Conservation (phyloP, 2,329 filamentous ascomycete species). For the Escovopsis sp. region DNA sequence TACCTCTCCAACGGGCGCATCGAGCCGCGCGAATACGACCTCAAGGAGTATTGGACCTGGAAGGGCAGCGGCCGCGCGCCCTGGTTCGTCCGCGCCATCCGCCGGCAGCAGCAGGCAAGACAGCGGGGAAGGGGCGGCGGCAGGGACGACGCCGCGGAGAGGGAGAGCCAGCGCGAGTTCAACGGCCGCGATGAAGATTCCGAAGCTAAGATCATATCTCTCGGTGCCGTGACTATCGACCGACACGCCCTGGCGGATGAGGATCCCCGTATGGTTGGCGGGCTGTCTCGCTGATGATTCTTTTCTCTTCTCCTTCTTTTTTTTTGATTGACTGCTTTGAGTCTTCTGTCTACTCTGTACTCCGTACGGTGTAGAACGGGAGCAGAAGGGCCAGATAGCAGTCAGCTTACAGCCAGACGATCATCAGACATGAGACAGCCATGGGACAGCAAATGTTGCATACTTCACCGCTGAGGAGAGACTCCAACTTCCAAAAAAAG, state of each 20-base stretch:
- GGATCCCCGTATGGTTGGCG: slow-evolving; percentile 1
- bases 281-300: too few species aligned
- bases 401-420: too few species aligned
- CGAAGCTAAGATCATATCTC: slow-evolving; percentile 10
- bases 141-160: background rate
- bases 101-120: slow-evolving; percentile 5
- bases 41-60: slow-evolving; percentile 42
- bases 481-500: too few species aligned
- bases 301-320: too few species aligned
- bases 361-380: too few species aligned
- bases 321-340: too few species aligned
- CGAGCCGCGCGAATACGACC: slow-evolving; percentile 35
- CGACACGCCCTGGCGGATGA: slow-evolving; percentile 12
- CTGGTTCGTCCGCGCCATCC: slow-evolving; percentile 29
- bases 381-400: too few species aligned
- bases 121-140: slow-evolving; percentile 1
- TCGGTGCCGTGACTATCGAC: background rate
- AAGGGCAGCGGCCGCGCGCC: slow-evolving; percentile 31
- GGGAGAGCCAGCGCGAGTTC: slow-evolving; percentile 6
- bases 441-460: too few species aligned
- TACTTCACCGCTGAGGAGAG: too few species aligned
- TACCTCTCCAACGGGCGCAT: slow-evolving; percentile 25
- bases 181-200: slow-evolving; percentile 5
- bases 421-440: too few species aligned
- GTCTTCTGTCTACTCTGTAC: too few species aligned